A percentile compares a stretch with the other conserved stretches of the same genome.
Evolutionary conservation across 441 rosid genomes (phyloP).

Genomic region (Lepidium campestre): DNA sequence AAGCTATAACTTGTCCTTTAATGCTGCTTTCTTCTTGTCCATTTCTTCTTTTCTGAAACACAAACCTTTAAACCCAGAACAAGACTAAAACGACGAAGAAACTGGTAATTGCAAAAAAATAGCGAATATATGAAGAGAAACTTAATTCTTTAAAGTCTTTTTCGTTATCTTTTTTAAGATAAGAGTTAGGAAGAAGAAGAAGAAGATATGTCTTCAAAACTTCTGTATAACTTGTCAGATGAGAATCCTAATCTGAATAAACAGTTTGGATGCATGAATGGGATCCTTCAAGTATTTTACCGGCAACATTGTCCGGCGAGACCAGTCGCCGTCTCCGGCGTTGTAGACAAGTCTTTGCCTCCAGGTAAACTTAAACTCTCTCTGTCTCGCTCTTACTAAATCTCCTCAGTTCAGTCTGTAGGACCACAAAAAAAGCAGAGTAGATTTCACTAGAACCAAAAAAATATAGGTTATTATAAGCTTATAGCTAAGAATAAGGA

Average conservation of each 20-base stretch:
- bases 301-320: slow-evolving; percentile 47
- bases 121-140: slow-evolving; percentile 4
- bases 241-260: slow-evolving; percentile 74
- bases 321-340: slow-evolving; percentile 14
- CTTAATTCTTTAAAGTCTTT: slow-evolving; percentile 8
- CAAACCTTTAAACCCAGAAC: not conserved
- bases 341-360: slow-evolving; percentile 17
- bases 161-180: slow-evolving; percentile 4
- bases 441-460: slow-evolving; percentile 2
- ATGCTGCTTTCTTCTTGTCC: slow-evolving; percentile 30
- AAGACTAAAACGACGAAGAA: slow-evolving; percentile 4
- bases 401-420: slow-evolving; percentile 9
- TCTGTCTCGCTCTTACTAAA: slow-evolving; percentile 6
- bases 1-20: slow-evolving; percentile 20
- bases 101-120: not conserved
- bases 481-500: slow-evolving; percentile 6
- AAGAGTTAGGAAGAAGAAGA: slow-evolving; percentile 6
- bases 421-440: slow-evolving; percentile 20
- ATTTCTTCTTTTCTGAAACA: slow-evolving; percentile 30
- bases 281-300: slow-evolving; percentile 77
- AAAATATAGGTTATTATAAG: not conserved
- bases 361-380: slow-evolving; percentile 18
- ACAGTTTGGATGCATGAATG: slow-evolving; percentile 92
- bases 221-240: slow-evolving; percentile 53
- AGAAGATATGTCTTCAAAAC: slow-evolving; percentile 62